These are phyloP conservation scores for Endoconidiophora polonica DNA, from an alignment of 2,329 filamentous ascomycete genomes.

Conservation along the genomic window DNA sequence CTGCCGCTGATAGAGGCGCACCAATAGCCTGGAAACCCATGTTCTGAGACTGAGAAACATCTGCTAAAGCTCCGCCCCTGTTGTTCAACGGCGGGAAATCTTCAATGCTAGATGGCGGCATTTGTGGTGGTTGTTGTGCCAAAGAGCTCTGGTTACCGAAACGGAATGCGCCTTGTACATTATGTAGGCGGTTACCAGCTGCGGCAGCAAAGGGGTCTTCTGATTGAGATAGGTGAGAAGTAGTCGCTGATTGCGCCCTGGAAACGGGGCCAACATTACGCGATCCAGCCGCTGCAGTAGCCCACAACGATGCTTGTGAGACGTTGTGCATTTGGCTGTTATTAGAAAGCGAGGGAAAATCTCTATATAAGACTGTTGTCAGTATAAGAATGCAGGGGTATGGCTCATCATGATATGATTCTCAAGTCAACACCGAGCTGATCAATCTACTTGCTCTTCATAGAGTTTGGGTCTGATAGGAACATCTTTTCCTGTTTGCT, in stretches of 20 bases:
- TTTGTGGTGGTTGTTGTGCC: slow-evolving; percentile 20
- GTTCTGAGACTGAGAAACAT: slow-evolving; percentile 16
- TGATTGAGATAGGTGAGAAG: slow-evolving; percentile 33
- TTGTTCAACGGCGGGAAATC: slow-evolving; percentile 47
- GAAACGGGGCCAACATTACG: slow-evolving; percentile 32
- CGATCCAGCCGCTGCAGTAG: slow-evolving; percentile 28
- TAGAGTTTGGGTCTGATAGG: background rate
- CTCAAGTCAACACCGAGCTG: background rate
- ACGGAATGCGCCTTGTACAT: slow-evolving; percentile 23
- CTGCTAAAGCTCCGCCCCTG: background rate
- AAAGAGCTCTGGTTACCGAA: slow-evolving; percentile 31
- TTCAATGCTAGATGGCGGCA: slow-evolving; percentile 33
- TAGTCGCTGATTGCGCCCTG: slow-evolving; percentile 34
- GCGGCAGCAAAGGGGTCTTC: slow-evolving; percentile 35
- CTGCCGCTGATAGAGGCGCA: slow-evolving; percentile 15
- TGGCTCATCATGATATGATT: too few species aligned
- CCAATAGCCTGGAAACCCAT: slow-evolving; percentile 14
- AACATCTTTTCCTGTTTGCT: background rate
- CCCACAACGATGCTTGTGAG: slow-evolving; percentile 38
- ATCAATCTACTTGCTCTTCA: slow-evolving; percentile 2
- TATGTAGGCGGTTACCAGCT: slow-evolving; percentile 15
- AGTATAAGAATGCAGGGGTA: background rate
- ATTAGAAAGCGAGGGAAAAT: slow-evolving; percentile 50
- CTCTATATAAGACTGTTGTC: slow-evolving; percentile 26
- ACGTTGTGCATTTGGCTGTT: slow-evolving; percentile 36